Conservation (phyloP, 768 basidiomycete genomes). For the Psilocybe subaeruginosa region DNA sequence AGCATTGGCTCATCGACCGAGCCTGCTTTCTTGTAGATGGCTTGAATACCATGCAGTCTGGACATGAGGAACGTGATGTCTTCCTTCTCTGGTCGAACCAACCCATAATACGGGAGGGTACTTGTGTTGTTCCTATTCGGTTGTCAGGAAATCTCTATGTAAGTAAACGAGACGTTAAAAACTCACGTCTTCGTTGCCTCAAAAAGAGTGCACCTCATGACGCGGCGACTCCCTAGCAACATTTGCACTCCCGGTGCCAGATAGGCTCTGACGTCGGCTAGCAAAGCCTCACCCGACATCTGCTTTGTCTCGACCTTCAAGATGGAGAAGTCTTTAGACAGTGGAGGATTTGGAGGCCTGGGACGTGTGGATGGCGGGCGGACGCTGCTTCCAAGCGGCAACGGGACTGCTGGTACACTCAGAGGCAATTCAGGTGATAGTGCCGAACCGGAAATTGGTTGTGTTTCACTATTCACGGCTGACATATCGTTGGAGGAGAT, state of each 20-base stretch:
- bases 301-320: not conserved
- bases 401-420: too few relatives aligned
- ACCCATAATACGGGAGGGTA: not conserved
- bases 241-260: not conserved
- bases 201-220: not conserved
- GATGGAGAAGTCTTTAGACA: not conserved
- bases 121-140: not conserved
- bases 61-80: not conserved
- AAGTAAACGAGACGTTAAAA: not conserved
- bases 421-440: too few relatives aligned
- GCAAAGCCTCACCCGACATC: not conserved
- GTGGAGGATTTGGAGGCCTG: too few relatives aligned
- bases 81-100: not conserved
- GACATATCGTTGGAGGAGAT: too few relatives aligned
- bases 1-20: not conserved
- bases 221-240: not conserved
- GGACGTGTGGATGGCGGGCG: too few relatives aligned
- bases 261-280: not conserved
- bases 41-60: not conserved
- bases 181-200: not conserved
- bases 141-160: not conserved
- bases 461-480: too few relatives aligned
- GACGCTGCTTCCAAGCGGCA: too few relatives aligned
- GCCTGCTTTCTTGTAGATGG: not conserved
- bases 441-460: too few relatives aligned